Evolutionary conservation across 768 basidiomycete species (phyloP).

Genomic region (Termitomyces sp.): DNA sequence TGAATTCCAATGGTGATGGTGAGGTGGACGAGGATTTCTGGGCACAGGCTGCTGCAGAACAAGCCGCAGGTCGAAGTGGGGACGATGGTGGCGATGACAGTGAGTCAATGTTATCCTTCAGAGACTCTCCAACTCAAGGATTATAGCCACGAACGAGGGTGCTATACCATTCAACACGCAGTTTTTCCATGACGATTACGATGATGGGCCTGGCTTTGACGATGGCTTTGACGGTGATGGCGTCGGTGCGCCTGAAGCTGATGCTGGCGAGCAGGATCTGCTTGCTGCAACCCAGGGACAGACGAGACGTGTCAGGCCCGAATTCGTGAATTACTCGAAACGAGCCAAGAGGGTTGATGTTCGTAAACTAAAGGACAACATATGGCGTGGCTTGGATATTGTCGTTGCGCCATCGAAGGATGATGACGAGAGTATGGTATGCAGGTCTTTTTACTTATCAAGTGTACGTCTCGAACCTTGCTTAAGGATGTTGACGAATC

Average conservation of each 20-base stretch:
- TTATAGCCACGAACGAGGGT: slow-evolving; percentile 29
- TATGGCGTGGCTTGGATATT: slow-evolving; percentile 91
- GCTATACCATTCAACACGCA: slow-evolving; percentile 88
- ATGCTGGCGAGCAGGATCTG: slow-evolving; percentile 81
- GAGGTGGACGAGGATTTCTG: slow-evolving; percentile 97
- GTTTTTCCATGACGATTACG: slow-evolving; percentile 92
- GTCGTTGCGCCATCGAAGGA: slow-evolving; percentile 43
- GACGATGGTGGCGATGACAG: slow-evolving; percentile 58
- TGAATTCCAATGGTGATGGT: slow-evolving; percentile 65
- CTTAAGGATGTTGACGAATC: slow-evolving; percentile 50
- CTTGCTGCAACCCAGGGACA: slow-evolving; percentile 75
- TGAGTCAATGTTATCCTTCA: slow-evolving; percentile 25
- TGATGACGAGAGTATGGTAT: slow-evolving; percentile 48
- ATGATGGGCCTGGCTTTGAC: slow-evolving; percentile 72
- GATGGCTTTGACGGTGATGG: slow-evolving; percentile 49
- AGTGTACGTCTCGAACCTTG: background rate
- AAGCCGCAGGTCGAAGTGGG: slow-evolving; percentile 52
- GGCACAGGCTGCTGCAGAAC: slow-evolving; percentile 90
- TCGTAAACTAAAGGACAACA: slow-evolving; percentile 93
- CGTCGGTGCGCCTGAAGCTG: slow-evolving; percentile 35
- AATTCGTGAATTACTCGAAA: slow-evolving; percentile 91
- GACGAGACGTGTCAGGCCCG: slow-evolving; percentile 76
- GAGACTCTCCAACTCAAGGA: background rate
- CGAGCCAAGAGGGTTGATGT: slow-evolving; percentile 96
- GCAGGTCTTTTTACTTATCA: slow-evolving; percentile 9